Conservation (phyloP, 2,329 filamentous ascomycete species). For the Paecilomyces sp. region DNA sequence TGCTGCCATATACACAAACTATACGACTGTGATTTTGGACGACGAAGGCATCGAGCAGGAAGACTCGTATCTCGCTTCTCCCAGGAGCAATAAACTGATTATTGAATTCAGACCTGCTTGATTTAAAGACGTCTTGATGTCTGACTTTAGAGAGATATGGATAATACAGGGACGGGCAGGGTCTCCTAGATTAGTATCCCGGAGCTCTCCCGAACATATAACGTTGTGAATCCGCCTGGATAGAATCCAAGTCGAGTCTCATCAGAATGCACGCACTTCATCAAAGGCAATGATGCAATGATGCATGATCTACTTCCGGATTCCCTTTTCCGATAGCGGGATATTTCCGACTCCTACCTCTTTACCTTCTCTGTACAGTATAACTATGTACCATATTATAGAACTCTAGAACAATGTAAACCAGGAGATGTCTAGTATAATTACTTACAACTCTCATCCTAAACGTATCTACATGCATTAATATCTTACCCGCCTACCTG, state of each 20-base stretch:
- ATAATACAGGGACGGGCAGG: background rate
- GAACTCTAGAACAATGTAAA: background rate
- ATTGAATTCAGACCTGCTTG: constrained; percentile 12
- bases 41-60: constrained; percentile 54
- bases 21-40: constrained; percentile 49
- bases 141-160: background rate
- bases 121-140: background rate
- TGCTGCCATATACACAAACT: constrained; percentile 61
- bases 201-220: too few relatives aligned
- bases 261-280: background rate
- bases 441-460: background rate
- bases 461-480: background rate
- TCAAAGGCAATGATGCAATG: background rate
- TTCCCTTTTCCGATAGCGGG: background rate
- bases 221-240: too few relatives aligned
- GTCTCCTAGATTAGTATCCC: too few relatives aligned
- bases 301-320: background rate
- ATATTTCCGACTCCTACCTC: background rate
- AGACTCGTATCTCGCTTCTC: constrained; percentile 43
- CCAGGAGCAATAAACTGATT: constrained; percentile 19
- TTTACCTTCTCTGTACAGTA: background rate
- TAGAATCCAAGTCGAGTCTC: background rate
- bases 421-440: background rate
- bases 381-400: background rate
- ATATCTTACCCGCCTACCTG: too few relatives aligned